A percentile compares a stretch with the other conserved stretches of the same genome.
Conservation (phyloP, 2,329 filamentous ascomycete genomes). For the Kalaharituber pfeilii region DNA sequence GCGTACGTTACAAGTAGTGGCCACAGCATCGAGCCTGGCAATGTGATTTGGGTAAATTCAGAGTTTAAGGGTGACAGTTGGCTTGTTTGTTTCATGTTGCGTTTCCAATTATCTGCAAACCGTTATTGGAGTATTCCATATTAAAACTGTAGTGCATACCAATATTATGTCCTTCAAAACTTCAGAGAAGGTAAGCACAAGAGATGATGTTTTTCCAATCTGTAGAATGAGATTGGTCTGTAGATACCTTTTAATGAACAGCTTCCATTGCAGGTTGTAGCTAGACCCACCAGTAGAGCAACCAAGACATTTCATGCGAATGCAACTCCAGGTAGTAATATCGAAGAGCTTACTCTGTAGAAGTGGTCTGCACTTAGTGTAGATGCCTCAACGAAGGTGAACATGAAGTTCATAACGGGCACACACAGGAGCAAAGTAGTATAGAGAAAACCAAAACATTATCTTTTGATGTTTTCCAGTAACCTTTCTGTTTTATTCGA, state of each 20-base stretch:
- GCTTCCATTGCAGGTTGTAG: too few species aligned
- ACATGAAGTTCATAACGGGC: constrained; percentile 68
- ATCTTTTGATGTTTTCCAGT: too few species aligned
- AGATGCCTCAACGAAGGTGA: constrained; percentile 59
- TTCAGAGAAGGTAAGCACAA: constrained; percentile 72
- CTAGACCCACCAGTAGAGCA: too few species aligned
- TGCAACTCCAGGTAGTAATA: too few species aligned
- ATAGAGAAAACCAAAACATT: constrained; percentile 72
- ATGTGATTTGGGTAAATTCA: too few species aligned
- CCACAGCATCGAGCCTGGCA: background rate
- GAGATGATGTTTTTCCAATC: constrained; percentile 72
- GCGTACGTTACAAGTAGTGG: background rate
- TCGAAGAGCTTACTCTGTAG: background rate
- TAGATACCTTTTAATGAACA: too few species aligned
- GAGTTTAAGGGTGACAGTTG: too few species aligned
- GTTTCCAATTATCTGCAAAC: background rate
- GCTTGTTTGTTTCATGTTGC: background rate
- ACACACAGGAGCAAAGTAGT: constrained; percentile 78
- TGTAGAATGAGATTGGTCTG: too few species aligned
- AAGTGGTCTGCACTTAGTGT: too few species aligned
- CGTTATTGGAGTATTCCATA: too few species aligned
- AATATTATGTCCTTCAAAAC: constrained; percentile 79
- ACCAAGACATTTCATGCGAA: too few species aligned
- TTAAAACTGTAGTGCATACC: constrained; percentile 59
- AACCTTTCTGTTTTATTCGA: too few species aligned